Evolutionary conservation across 805 yeast genomes (phyloP).

Genomic region (Suhomyces xylopsoci): DNA sequence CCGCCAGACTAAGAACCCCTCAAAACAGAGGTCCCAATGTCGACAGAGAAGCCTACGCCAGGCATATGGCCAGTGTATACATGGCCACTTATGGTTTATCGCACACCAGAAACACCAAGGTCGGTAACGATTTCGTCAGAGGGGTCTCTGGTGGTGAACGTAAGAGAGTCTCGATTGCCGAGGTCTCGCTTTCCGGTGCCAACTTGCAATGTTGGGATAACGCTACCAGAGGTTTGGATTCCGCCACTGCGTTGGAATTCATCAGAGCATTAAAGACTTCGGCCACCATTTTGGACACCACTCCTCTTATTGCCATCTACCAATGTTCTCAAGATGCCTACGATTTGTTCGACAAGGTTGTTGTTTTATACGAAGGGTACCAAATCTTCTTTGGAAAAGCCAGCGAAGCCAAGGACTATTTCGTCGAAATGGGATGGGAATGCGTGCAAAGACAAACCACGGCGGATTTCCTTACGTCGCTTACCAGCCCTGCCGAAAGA

Average conservation of each 20-base stretch:
- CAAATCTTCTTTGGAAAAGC: conserved; percentile 54
- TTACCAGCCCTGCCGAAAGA: conserved; percentile 54
- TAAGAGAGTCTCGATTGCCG: conserved; percentile 80
- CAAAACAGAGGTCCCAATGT: conserved; percentile 32
- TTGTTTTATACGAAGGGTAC: conserved; percentile 55
- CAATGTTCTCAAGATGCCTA: conserved; percentile 58
- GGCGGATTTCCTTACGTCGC: conserved; percentile 55
- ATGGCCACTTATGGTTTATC: conserved; percentile 46
- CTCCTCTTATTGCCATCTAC: conserved; percentile 59
- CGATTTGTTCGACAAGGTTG: conserved; percentile 59
- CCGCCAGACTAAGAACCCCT: conserved; percentile 49
- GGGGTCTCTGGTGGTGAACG: conserved; percentile 88
- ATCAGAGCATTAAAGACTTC: conserved; percentile 61
- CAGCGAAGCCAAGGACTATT: conserved; percentile 45
- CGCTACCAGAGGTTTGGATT: conserved; percentile 81
- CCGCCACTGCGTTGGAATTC: conserved; percentile 79
- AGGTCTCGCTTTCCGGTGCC: conserved; percentile 65
- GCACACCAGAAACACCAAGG: conserved; percentile 58
- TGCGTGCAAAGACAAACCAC: conserved; percentile 59
- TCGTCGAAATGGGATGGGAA: conserved; percentile 52
- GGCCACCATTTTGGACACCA: conserved; percentile 49
- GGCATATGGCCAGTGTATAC: conserved; percentile 17
- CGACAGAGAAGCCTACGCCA: conserved; percentile 22
- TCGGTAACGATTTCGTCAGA: conserved; percentile 60
- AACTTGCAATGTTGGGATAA: conserved; percentile 73